Evolutionary conservation across 1,284 basidiomycete genomes (phyloP).

Genomic region (Ustilago shanxiensis): DNA sequence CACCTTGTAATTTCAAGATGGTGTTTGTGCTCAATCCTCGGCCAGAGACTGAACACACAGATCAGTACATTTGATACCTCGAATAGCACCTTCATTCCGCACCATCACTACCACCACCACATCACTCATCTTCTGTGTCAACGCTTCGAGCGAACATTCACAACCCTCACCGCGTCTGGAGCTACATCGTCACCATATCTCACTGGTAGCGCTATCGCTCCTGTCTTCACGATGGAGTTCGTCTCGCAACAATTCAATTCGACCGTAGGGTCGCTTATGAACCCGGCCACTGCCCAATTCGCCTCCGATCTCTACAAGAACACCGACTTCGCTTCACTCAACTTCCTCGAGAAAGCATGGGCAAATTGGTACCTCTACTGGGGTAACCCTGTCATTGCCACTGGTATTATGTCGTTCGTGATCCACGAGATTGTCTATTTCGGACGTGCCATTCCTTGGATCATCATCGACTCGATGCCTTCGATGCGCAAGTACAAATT

Average conservation of each 20-base stretch:
- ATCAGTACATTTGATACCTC: neutral
- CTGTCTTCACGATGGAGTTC: slow-evolving; percentile 43
- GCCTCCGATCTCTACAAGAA: slow-evolving; percentile 64
- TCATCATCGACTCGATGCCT: slow-evolving; percentile 92
- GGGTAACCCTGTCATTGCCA: slow-evolving; percentile 90
- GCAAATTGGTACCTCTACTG: slow-evolving; percentile 70
- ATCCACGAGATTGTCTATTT: slow-evolving; percentile 98
- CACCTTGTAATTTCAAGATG: neutral
- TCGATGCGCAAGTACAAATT: slow-evolving; percentile 96
- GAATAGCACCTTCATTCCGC: neutral
- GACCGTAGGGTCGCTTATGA: slow-evolving; percentile 47
- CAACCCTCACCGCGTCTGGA: neutral
- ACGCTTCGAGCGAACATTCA: slow-evolving; percentile 13
- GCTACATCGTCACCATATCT: slow-evolving; percentile 1
- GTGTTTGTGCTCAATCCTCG: no score
- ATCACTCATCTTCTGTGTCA: neutral
- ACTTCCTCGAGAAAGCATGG: slow-evolving; percentile 70
- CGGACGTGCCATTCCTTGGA: slow-evolving; percentile 93
- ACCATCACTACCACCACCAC: slow-evolving; percentile 19
- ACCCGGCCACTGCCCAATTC: slow-evolving; percentile 69
- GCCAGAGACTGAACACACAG: no score
- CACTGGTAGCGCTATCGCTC: slow-evolving; percentile 10
- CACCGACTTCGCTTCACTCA: slow-evolving; percentile 57
- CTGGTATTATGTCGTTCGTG: slow-evolving; percentile 91
- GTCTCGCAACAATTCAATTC: slow-evolving; percentile 51